phyloP scores from a whole-genome alignment of 352 stramenopile species.

The Globisporangium abappressorium region DNA sequence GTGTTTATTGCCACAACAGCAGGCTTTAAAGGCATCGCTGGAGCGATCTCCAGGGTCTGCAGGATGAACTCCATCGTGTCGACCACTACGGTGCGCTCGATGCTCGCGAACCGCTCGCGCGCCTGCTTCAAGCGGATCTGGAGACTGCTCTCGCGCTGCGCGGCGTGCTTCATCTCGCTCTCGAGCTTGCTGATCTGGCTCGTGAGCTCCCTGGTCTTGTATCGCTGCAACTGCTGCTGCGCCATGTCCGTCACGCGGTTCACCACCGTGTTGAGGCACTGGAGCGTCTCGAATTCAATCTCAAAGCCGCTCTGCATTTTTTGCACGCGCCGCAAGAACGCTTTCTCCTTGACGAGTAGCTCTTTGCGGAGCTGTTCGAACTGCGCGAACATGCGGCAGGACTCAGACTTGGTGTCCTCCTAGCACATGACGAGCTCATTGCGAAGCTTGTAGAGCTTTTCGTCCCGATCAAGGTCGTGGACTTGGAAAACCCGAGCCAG shows the following conservation, averaged over 20 bases:
- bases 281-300: slow-evolving; percentile 21
- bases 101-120: slow-evolving; percentile 23
- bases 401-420: slow-evolving; percentile 33
- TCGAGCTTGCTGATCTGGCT: slow-evolving; percentile 36
- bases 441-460: slow-evolving; percentile 18
- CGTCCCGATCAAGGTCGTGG: background rate
- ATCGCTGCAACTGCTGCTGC: slow-evolving; percentile 20
- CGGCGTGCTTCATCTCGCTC: slow-evolving; percentile 22
- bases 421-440: slow-evolving; percentile 38
- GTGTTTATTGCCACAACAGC: background rate
- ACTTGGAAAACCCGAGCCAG: slow-evolving; percentile 9
- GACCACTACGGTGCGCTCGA: slow-evolving; percentile 37
- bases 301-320: slow-evolving; percentile 14
- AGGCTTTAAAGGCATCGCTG: background rate
- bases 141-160: slow-evolving; percentile 33
- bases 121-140: slow-evolving; percentile 26
- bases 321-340: slow-evolving; percentile 16
- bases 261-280: slow-evolving; percentile 34
- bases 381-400: background rate
- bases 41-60: slow-evolving; percentile 32
- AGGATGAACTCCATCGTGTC: slow-evolving; percentile 50
- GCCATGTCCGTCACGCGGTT: slow-evolving; percentile 48
- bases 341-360: slow-evolving; percentile 21
- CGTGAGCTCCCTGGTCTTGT: slow-evolving; percentile 26
- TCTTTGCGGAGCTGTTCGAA: slow-evolving; percentile 17